phyloP scores from a whole-genome alignment of 108 stramenopile species.

The Nitzschia palea region DNA sequence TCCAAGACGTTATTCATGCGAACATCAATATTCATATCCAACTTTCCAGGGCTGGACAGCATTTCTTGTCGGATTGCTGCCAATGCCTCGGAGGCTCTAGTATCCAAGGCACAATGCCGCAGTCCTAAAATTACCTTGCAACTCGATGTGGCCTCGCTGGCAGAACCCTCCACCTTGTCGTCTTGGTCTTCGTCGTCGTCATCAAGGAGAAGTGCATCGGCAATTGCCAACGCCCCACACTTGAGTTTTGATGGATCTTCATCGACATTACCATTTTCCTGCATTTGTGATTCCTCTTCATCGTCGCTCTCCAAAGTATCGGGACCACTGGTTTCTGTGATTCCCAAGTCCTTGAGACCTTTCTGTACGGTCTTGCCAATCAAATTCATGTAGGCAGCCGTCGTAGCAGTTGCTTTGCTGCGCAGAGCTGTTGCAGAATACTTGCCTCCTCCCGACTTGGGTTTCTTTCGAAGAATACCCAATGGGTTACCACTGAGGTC shows the following conservation, averaged over 20 bases:
- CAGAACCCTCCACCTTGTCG: background rate
- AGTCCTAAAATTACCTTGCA: conserved; percentile 38
- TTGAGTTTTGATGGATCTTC: conserved; percentile 36
- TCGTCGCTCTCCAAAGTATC: conserved; percentile 60
- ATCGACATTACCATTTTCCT: conserved; percentile 37
- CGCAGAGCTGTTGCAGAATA: conserved; percentile 60
- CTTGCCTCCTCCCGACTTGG: conserved; percentile 48
- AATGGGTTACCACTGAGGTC: conserved; percentile 84
- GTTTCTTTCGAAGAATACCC: conserved; percentile 53
- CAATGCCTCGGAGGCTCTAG: conserved; percentile 73
- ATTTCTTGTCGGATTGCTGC: conserved; percentile 51
- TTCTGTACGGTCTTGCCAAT: conserved; percentile 59
- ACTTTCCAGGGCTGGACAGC: conserved; percentile 11
- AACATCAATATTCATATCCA: conserved; percentile 54
- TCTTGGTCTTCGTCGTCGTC: conserved; percentile 6
- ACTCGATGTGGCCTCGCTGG: background rate
- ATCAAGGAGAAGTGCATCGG: conserved; percentile 39
- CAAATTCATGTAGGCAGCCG: conserved; percentile 63
- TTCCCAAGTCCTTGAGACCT: conserved; percentile 59
- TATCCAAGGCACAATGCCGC: conserved; percentile 66
- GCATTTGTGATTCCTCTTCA: conserved; percentile 60
- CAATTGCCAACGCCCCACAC: conserved; percentile 71
- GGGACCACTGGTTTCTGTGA: conserved; percentile 30
- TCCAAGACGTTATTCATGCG: conserved; percentile 70
- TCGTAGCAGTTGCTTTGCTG: conserved; percentile 73